Percentiles rank a stretch among this genome's conserved stretches.
These are phyloP conservation scores for Toxoplasma gondii DNA, from an alignment of 169 alveolate genomes.

Conservation along the genomic window DNA sequence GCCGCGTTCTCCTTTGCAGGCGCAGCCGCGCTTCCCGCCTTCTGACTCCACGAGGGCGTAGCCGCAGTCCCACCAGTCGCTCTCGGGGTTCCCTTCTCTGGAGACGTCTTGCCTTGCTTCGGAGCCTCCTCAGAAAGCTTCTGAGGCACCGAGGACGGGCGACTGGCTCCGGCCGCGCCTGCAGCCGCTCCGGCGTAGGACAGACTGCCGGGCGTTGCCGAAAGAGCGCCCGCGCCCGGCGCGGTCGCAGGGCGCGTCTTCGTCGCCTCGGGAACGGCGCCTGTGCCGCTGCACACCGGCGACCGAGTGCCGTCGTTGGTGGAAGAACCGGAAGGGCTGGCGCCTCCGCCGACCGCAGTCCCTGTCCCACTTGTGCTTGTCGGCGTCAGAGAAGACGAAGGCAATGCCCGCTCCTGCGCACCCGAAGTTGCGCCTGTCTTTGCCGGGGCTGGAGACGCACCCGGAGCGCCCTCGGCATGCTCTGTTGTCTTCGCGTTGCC, in stretches of 20 bases:
- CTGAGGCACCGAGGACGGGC: not conserved
- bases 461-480: too few species aligned
- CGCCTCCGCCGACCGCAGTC: not conserved
- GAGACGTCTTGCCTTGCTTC: not conserved
- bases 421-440: not conserved
- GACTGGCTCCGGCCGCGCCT: not conserved
- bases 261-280: not conserved
- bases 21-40: conserved; percentile 3
- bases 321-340: not conserved
- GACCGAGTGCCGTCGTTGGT: not conserved
- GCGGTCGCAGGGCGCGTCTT: not conserved
- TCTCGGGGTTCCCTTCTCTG: not conserved
- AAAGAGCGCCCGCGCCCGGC: not conserved
- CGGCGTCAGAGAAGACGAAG: not conserved
- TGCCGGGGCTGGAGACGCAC: not conserved
- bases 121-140: not conserved
- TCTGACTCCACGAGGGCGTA: conserved; percentile 39
- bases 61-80: not conserved
- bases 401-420: not conserved
- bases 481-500: not conserved
- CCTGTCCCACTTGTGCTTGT: not conserved
- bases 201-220: not conserved
- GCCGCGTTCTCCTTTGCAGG: not conserved
- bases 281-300: not conserved
- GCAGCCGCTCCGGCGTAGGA: conserved; percentile 30